Evolutionary conservation across 2,329 filamentous ascomycete species (phyloP).

Genomic region (Xylariaceae sp.): DNA sequence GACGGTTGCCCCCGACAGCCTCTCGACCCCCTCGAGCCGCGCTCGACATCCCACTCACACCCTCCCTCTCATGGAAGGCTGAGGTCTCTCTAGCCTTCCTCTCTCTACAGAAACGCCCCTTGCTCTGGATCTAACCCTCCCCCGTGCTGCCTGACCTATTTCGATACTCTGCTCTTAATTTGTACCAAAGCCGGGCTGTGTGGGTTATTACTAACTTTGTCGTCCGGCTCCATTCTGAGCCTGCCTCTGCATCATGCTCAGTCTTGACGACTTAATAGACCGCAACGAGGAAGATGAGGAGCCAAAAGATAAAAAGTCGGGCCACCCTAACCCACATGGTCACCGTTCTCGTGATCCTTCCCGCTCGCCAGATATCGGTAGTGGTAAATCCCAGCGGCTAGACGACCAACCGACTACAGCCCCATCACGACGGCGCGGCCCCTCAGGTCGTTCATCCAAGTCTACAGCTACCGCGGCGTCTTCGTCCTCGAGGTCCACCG

Average conservation of each 20-base stretch:
- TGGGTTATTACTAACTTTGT: slow-evolving; percentile 24
- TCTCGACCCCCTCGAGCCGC: too few relatives aligned
- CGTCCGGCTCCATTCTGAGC: slow-evolving; percentile 30
- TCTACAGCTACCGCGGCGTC: slow-evolving; percentile 21
- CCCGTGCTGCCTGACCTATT: slow-evolving; percentile 20
- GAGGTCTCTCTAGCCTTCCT: slow-evolving; percentile 27
- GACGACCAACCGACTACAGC: slow-evolving; percentile 24
- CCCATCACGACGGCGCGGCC: slow-evolving; percentile 28
- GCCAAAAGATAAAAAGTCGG: slow-evolving; percentile 38
- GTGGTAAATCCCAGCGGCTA: slow-evolving; percentile 32
- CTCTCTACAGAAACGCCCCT: slow-evolving; percentile 23
- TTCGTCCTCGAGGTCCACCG: slow-evolving; percentile 10
- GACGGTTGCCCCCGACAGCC: too few relatives aligned
- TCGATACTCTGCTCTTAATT: slow-evolving; percentile 24
- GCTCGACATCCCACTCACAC: too few relatives aligned
- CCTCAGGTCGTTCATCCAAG: slow-evolving; percentile 24
- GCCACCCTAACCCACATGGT: slow-evolving; percentile 30
- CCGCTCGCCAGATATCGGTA: slow-evolving; percentile 29
- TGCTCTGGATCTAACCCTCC: slow-evolving; percentile 16
- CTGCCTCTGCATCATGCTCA: too few relatives aligned
- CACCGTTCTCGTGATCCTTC: slow-evolving; percentile 29
- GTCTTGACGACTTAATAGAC: too few relatives aligned
- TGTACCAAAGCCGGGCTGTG: slow-evolving; percentile 26
- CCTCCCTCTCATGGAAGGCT: slow-evolving; percentile 27
- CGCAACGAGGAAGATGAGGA: slow-evolving; percentile 45